Evolutionary conservation across 2,329 filamentous ascomycete genomes (phyloP).

Genomic region (Ophiostoma novo-ulmi): DNA sequence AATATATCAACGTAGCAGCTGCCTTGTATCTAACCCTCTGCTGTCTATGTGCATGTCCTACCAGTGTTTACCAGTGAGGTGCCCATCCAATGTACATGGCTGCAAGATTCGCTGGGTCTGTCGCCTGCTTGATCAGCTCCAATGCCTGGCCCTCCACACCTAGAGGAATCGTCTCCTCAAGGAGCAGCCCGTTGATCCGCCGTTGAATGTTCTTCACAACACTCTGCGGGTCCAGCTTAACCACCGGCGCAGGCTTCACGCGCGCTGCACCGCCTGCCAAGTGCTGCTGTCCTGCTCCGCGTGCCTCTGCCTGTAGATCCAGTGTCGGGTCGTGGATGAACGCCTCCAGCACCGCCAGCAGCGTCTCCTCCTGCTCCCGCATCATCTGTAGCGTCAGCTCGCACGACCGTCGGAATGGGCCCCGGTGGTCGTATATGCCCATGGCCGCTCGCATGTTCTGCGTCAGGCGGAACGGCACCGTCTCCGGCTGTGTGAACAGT

Average conservation of each 20-base stretch:
- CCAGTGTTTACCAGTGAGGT: constrained; percentile 45
- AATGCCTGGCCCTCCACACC: constrained; percentile 97
- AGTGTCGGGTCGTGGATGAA: constrained; percentile 96
- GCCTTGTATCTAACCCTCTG: too few species aligned
- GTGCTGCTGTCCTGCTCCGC: constrained; percentile 36
- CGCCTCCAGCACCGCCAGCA: constrained; percentile 95
- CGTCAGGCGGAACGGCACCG: constrained; percentile 91
- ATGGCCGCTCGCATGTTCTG: constrained; percentile 99
- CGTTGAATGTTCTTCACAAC: constrained; percentile 84
- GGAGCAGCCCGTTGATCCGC: constrained; percentile 79
- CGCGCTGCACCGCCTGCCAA: constrained; percentile 30
- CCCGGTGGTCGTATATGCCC: constrained; percentile 89
- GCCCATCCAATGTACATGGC: constrained; percentile 98
- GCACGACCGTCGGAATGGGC: constrained; percentile 83
- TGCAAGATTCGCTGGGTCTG: constrained; percentile 70
- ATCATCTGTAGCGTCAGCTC: constrained; percentile 82
- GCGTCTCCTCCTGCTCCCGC: constrained; percentile 85
- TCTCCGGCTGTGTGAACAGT: constrained; percentile 90
- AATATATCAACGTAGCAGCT: too few species aligned
- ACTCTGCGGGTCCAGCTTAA: constrained; percentile 18
- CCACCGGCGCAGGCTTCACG: constrained; percentile 42
- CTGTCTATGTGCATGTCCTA: too few species aligned
- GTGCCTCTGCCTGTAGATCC: constrained; percentile 60
- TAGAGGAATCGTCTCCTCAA: constrained; percentile 83
- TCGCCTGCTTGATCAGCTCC: constrained; percentile 83